Evolutionary conservation across 495 filamentous ascomycete genomes (phyloP).

Genomic region (Halenospora varia): DNA sequence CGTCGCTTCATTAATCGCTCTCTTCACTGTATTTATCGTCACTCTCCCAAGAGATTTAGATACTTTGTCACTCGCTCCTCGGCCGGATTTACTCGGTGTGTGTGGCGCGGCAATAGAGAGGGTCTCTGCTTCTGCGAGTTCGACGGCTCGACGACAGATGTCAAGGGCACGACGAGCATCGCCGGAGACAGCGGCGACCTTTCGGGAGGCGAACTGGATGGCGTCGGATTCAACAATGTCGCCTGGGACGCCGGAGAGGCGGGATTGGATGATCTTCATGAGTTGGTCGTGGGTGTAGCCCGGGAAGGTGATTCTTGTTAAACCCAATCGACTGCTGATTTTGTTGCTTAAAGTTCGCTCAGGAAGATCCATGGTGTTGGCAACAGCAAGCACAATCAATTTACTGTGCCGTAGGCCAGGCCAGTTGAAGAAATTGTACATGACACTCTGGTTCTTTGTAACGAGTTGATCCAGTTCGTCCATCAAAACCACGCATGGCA

Average conservation of each 20-base stretch:
- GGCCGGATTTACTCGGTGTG: slow-evolving; percentile 30
- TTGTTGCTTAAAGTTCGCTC: slow-evolving; percentile 97
- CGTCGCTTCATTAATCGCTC: slow-evolving; percentile 92
- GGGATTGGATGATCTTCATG: slow-evolving; percentile 94
- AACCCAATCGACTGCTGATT: slow-evolving; percentile 84
- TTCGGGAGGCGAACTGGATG: slow-evolving; percentile 91
- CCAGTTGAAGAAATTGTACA: slow-evolving; percentile 99
- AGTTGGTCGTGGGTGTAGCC: slow-evolving; percentile 96
- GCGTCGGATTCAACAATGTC: slow-evolving; percentile 91
- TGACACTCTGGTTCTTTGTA: slow-evolving; percentile 95
- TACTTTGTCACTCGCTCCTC: slow-evolving; percentile 9
- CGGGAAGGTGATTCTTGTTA: slow-evolving; percentile 92
- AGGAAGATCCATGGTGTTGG: slow-evolving; percentile 98
- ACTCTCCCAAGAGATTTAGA: slow-evolving; percentile 49
- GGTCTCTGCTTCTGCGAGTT: slow-evolving; percentile 80
- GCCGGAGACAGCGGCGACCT: slow-evolving; percentile 93
- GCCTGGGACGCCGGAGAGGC: slow-evolving; percentile 80
- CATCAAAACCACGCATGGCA: slow-evolving; percentile 98
- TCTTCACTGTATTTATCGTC: slow-evolving; percentile 87
- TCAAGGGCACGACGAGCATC: slow-evolving; percentile 91
- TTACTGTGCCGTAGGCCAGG: slow-evolving; percentile 86
- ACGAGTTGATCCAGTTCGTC: slow-evolving; percentile 98
- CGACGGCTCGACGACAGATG: slow-evolving; percentile 92
- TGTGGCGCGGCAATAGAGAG: slow-evolving; percentile 17
- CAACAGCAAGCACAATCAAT: slow-evolving; percentile 93